Percentiles rank a stretch among this genome's conserved stretches.
These are phyloP conservation scores for Reutealis trisperma DNA, from an alignment of 345 rosid genomes.

Conservation along the genomic window DNA sequence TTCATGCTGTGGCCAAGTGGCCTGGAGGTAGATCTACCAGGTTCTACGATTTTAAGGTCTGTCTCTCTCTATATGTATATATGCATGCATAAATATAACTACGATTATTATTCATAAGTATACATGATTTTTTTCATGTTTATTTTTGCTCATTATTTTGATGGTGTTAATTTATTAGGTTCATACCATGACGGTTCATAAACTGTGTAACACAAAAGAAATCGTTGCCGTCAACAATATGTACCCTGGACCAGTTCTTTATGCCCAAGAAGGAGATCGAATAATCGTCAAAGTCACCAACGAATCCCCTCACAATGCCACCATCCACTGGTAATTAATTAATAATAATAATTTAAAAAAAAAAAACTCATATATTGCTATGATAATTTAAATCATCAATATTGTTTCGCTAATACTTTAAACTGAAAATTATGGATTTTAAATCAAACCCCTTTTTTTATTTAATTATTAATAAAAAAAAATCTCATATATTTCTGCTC, in stretches of 20 bases:
- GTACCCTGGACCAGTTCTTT: conserved; percentile 74
- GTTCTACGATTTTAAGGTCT: conserved; percentile 77
- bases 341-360: too few relatives aligned
- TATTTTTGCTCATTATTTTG: background rate
- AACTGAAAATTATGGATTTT: too few relatives aligned
- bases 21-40: conserved; percentile 52
- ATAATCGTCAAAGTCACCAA: conserved; percentile 66
- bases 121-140: background rate
- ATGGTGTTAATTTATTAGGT: conserved; percentile 40
- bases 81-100: background rate
- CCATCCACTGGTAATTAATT: conserved; percentile 71
- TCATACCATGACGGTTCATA: conserved; percentile 54
- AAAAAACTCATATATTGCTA: too few relatives aligned
- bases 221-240: conserved; percentile 67
- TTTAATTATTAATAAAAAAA: too few relatives aligned
- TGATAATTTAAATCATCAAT: too few relatives aligned
- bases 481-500: background rate
- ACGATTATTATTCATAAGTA: too few relatives aligned
- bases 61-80: background rate
- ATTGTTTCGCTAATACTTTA: too few relatives aligned
- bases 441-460: too few relatives aligned
- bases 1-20: conserved; percentile 27
- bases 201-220: conserved; percentile 60
- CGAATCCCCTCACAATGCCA: conserved; percentile 66
- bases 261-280: conserved; percentile 77